phyloP scores from a whole-genome alignment of 331 rosid genomes.

The Malus hybrid region DNA sequence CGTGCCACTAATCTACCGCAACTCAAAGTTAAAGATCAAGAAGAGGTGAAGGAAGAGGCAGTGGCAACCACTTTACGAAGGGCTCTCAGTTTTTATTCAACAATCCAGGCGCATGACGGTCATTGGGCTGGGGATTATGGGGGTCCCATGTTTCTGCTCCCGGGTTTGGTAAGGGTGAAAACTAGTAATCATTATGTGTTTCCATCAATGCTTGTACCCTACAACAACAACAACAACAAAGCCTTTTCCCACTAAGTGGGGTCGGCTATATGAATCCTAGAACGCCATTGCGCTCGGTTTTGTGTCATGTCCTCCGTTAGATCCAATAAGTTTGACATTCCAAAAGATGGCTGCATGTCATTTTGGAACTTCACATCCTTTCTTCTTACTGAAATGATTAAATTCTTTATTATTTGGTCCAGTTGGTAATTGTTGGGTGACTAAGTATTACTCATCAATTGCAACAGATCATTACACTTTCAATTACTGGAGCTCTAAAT shows the following conservation, averaged over 20 bases:
- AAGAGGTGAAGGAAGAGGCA: conserved; percentile 19
- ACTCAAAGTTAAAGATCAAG: conserved; percentile 24
- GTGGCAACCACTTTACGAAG: conserved; percentile 18
- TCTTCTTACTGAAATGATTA: neutral
- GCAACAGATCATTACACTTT: conserved; percentile 28
- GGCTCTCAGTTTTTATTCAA: conserved; percentile 26
- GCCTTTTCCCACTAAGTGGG: no score
- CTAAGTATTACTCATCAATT: neutral
- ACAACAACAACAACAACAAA: no score
- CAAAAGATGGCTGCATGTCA: neutral
- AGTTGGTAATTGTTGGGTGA: neutral
- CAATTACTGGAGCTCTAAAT: conserved; percentile 28
- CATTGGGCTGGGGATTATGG: conserved; percentile 38
- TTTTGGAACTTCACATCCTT: conserved; percentile 3
- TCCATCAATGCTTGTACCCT: no score
- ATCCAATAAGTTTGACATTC: neutral
- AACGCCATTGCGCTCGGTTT: no score
- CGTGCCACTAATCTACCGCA: conserved; percentile 16
- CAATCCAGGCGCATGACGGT: conserved; percentile 31
- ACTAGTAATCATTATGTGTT: neutral
- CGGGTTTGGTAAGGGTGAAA: conserved; percentile 25
- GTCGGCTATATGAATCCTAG: no score
- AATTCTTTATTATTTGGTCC: neutral
- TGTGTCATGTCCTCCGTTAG: no score
- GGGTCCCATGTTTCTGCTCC: conserved; percentile 31